phyloP scores from a whole-genome alignment of 495 filamentous ascomycete species.

The Oidiodendron maius region DNA sequence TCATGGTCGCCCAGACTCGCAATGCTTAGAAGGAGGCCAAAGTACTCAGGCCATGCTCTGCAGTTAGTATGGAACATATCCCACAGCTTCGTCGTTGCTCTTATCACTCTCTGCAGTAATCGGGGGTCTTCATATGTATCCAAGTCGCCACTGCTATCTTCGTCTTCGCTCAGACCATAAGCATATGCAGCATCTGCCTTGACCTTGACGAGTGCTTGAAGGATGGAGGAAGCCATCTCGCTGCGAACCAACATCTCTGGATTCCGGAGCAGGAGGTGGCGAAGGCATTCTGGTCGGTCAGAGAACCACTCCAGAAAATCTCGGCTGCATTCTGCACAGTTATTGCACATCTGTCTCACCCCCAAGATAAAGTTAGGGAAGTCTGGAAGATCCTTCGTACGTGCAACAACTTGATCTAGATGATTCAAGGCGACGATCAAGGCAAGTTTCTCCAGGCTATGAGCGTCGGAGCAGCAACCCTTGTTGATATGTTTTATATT shows the following conservation, averaged over 20 bases:
- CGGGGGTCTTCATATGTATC: slow-evolving; percentile 22
- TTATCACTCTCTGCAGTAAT: slow-evolving; percentile 50
- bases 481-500: slow-evolving; percentile 35
- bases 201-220: slow-evolving; percentile 46
- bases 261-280: slow-evolving; percentile 63
- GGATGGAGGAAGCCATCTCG: slow-evolving; percentile 48
- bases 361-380: slow-evolving; percentile 51
- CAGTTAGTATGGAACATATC: slow-evolving; percentile 45
- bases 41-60: slow-evolving; percentile 77
- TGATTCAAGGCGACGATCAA: slow-evolving; percentile 67
- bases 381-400: slow-evolving; percentile 62
- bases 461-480: slow-evolving; percentile 38
- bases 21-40: slow-evolving; percentile 59
- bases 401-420: slow-evolving; percentile 71
- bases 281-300: slow-evolving; percentile 47
- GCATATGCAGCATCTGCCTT: slow-evolving; percentile 38
- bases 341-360: slow-evolving; percentile 46
- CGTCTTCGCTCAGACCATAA: slow-evolving; percentile 23
- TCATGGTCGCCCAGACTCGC: slow-evolving; percentile 50
- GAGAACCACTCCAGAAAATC: slow-evolving; percentile 60
- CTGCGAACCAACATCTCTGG: slow-evolving; percentile 54
- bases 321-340: slow-evolving; percentile 49
- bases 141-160: slow-evolving; percentile 23
- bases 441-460: slow-evolving; percentile 51
- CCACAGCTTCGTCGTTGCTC: slow-evolving; percentile 46